phyloP scores from a whole-genome alignment of 768 basidiomycete species.

The Cyathus striatus region DNA sequence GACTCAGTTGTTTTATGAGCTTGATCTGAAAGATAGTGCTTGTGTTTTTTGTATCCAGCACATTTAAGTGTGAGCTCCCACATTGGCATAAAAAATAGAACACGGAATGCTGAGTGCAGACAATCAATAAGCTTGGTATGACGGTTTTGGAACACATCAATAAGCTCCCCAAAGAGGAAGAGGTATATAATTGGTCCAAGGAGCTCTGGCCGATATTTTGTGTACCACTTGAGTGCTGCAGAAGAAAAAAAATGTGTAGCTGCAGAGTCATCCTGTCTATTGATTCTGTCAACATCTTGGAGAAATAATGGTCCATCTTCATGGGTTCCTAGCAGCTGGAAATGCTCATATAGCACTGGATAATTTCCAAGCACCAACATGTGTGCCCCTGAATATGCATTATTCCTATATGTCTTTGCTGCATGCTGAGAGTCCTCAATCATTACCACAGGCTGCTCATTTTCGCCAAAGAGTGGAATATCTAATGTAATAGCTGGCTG shows the following conservation, averaged over 20 bases:
- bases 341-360: slow-evolving; percentile 12
- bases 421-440: slow-evolving; percentile 26
- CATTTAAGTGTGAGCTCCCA: slow-evolving; percentile 23
- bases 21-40: slow-evolving; percentile 27
- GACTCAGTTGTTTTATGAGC: slow-evolving; percentile 21
- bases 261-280: slow-evolving; percentile 40
- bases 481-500: slow-evolving; percentile 1
- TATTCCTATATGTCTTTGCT: slow-evolving; percentile 23
- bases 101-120: slow-evolving; percentile 21
- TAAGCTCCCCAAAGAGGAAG: slow-evolving; percentile 32
- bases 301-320: slow-evolving; percentile 14
- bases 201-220: slow-evolving; percentile 16
- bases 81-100: slow-evolving; percentile 20
- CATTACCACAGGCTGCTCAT: slow-evolving; percentile 6
- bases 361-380: slow-evolving; percentile 17
- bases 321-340: slow-evolving; percentile 11
- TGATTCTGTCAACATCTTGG: slow-evolving; percentile 30
- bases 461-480: slow-evolving; percentile 8
- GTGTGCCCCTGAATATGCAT: slow-evolving; percentile 22
- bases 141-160: slow-evolving; percentile 32
- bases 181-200: slow-evolving; percentile 26
- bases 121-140: slow-evolving; percentile 17
- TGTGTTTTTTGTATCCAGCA: not conserved
- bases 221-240: slow-evolving; percentile 16
- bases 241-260: slow-evolving; percentile 34